Percentiles rank a stretch among this genome's conserved stretches.
Conservation (phyloP, 176 grass and related monocot species). For the Bonia amplexicaulis region DNA sequence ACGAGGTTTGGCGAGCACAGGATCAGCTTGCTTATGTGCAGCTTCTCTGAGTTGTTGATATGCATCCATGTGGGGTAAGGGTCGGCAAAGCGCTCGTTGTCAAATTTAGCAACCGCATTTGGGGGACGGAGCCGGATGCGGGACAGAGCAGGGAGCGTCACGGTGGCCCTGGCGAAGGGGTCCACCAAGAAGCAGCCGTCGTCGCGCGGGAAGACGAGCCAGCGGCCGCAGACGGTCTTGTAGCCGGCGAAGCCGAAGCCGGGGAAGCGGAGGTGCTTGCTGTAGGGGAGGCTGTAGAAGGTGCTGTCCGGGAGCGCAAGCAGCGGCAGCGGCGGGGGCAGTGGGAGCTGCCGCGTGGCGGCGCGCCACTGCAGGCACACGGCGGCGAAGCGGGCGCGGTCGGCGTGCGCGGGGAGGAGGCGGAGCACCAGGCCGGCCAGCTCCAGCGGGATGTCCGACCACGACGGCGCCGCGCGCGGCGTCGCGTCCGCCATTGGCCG, state of each 20-base stretch:
- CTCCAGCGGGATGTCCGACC: conserved; percentile 13
- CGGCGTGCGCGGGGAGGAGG: neutral
- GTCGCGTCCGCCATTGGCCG: neutral
- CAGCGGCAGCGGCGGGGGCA: neutral
- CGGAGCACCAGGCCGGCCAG: neutral
- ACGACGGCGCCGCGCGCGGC: neutral
- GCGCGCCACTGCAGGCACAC: neutral
- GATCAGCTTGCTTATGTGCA: neutral
- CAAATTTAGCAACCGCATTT: neutral
- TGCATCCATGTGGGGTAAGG: neutral
- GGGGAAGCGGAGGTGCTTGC: neutral
- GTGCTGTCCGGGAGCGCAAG: neutral
- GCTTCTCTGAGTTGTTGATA: neutral
- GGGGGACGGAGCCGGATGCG: neutral
- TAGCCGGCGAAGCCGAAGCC: neutral
- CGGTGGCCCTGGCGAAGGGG: neutral
- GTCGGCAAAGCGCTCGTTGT: no score
- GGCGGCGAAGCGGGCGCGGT: neutral
- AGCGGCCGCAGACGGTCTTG: neutral
- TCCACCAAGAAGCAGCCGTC: neutral
- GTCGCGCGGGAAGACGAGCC: neutral
- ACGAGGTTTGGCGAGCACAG: neutral
- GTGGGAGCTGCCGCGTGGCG: neutral
- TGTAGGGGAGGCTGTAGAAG: neutral
- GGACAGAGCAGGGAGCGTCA: neutral